Percentiles rank a stretch among this genome's conserved stretches.
Conservation (phyloP, 441 rosid genomes). For the Gossypium trilobum region DNA sequence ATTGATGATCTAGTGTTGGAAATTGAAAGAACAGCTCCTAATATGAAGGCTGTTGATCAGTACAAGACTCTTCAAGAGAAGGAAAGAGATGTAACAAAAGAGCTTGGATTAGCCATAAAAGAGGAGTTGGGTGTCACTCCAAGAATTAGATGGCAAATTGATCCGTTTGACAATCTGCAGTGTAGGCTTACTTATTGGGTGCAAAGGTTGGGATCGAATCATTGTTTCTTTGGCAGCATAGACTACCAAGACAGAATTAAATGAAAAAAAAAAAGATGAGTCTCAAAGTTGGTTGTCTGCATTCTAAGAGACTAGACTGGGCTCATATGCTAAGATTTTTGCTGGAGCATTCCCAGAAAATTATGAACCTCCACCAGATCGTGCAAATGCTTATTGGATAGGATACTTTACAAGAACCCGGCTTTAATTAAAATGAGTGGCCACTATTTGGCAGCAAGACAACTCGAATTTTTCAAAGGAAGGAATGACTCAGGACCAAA, state of each 20-base stretch:
- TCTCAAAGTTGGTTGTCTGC: conserved; percentile 92
- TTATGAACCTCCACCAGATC: conserved; percentile 95
- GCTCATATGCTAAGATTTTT: conserved; percentile 88
- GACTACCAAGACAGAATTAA: conserved; percentile 92
- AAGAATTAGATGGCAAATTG: conserved; percentile 99
- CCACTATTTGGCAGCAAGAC: conserved; percentile 93
- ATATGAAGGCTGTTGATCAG: conserved; percentile 89
- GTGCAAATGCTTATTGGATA: conserved; percentile 90
- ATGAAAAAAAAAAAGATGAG: conserved; percentile 67
- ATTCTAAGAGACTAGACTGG: conserved; percentile 86
- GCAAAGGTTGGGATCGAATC: conserved; percentile 96
- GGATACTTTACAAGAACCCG: conserved; percentile 93
- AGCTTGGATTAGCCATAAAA: conserved; percentile 74
- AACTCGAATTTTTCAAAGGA: conserved; percentile 77
- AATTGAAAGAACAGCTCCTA: conserved; percentile 88
- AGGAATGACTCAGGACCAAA: conserved; percentile 56
- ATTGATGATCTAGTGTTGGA: conserved; percentile 60
- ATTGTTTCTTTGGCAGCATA: conserved; percentile 75
- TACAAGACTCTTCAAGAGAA: conserved; percentile 77
- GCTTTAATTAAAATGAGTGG: conserved; percentile 90
- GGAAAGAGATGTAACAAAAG: conserved; percentile 69
- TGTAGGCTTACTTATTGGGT: conserved; percentile 91
- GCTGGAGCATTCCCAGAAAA: conserved; percentile 91
- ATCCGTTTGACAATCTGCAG: conserved; percentile 98
- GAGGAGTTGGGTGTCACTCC: conserved; percentile 88